phyloP scores from a whole-genome alignment of 2,329 filamentous ascomycete species.

The Xenosphaeropsis pyriputrescens region DNA sequence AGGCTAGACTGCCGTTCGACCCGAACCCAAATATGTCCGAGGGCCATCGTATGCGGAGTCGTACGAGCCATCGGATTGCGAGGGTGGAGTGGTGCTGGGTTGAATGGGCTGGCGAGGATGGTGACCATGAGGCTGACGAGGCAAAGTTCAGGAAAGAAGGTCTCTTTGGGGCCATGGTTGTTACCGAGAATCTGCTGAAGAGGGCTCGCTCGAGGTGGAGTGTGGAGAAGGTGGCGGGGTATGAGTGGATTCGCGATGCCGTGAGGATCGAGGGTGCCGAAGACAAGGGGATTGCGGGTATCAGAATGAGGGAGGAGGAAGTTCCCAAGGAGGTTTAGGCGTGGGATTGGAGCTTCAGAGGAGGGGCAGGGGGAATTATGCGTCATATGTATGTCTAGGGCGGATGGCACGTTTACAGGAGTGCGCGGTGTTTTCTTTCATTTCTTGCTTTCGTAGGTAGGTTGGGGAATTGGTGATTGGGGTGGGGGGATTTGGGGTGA shows the following conservation, averaged over 20 bases:
- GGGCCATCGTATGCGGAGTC: conserved; percentile 58
- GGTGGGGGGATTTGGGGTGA: no score
- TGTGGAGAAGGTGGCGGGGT: conserved; percentile 56
- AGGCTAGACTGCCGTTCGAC: conserved; percentile 88
- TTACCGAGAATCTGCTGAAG: conserved; percentile 74
- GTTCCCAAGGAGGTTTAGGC: no score
- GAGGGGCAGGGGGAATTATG: not conserved
- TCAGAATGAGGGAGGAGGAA: no score
- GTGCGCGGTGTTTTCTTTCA: no score
- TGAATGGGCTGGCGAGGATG: conserved; percentile 68
- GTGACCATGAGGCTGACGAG: conserved; percentile 63
- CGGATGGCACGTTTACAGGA: no score
- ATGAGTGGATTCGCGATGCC: conserved; percentile 63
- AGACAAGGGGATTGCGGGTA: conserved; percentile 2
- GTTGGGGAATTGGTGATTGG: no score
- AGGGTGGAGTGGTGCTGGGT: conserved; percentile 94
- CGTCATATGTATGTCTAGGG: no score
- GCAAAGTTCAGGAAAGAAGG: conserved; percentile 46
- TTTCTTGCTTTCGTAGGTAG: no score
- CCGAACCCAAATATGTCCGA: conserved; percentile 65
- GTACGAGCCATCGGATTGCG: conserved; percentile 88
- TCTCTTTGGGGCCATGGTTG: conserved; percentile 61
- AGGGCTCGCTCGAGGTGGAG: conserved; percentile 67
- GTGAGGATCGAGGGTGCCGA: conserved; percentile 54
- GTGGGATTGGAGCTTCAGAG: not conserved